Base-by-base conservation (phyloP, 169 alveolate species). In the Cryptosporidium canis region DNA sequence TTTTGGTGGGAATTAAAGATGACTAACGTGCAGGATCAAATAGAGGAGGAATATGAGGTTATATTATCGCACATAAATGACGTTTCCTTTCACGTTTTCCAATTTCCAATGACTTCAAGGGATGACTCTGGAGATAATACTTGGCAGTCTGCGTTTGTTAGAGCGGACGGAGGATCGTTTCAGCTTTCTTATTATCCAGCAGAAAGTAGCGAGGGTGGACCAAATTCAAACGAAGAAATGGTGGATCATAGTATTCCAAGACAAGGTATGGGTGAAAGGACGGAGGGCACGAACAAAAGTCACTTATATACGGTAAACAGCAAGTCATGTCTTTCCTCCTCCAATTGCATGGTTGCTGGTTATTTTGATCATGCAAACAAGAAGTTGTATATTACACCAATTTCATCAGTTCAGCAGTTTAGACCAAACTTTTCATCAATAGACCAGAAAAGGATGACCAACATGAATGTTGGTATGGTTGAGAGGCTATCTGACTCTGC, bases 91-190 rank as follows among this genome's bases (percentile, higher is more conserved):
- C 87, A 77, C 5, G 14, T 77, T 35, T 77, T 77, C 33, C 87
- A 77, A 41, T 77, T 77, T 77, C 87, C 87, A 21, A 55, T 77
- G 72, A 77, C 87, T 56, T 41, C 71, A 12, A 37, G 29, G 65
- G 48, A 58, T 6, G 45, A 8, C 12, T 18, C 41, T 24, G 12
- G 47, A 16, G 72, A 61, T 21, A 77, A 58, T 39, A 37, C 37
- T n/a, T 77, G 87, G 87, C 56, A 77, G 61, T 77, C 87, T 7
- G 87, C 87, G 31, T 77, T 58, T 77, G 31, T 77, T 41, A 31
- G 87, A 21, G 77, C 72, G 3, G 87, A 77, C 39, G 87, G 87
- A 18, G 72, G 87, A 24, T 55, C 87, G 37, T 77, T 77, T 41
- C 87, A 77, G 16, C 72, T 77, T 56, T 56, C 87, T 58, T 77